Base-by-base conservation (phyloP, 2,329 filamentous ascomycete species). In the Didymosphaeria variabile region DNA sequence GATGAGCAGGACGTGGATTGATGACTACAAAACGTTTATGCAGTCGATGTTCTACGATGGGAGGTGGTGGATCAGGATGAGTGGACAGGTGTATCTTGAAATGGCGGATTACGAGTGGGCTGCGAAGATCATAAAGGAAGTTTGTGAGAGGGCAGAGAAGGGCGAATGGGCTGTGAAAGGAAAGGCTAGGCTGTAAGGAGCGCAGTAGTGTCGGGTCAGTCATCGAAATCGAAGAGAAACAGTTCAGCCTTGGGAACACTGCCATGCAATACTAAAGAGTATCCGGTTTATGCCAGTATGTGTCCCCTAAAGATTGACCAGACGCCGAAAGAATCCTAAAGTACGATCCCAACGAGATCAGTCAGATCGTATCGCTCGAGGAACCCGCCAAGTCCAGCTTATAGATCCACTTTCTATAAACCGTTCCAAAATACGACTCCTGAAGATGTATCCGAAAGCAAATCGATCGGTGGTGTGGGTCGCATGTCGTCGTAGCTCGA, bases 51-150 rank as follows among this genome's bases (percentile, higher is more conserved):
- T 84, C 9, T 88, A 93, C 66, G 83, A 79, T 0, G 85, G 84
- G 0, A 83, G 83, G 56, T 86, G 89, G 74, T 97, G 91, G 91
- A 82, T 85, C 0, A 82, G 94, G 52, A 72, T 97, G 51, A 93
- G 91, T 73, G 92, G 87, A 15, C 93, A 97, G 82, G 85, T 95
- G 0, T 98, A 95, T 74, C 79, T 97, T n/a, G 92, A 92, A 29
- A 75, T 90, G 65, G 83, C 83, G 13, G 93, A 97, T 77, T 97
- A 95, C 72, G 86, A 90, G 73, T 91, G 87, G 86, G 84, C 85
- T 4, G 91, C 84, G 0, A 73, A 81, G 54, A 80, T 85, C 9
- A 76, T 95, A 70, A 85, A 86, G 72, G 79, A 81, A 36, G 67
- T 91, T 5, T 88, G 85, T 69, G 80, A 81, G 45, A 79, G 83